These are phyloP conservation scores for Uronychia binucleata DNA, from an alignment of 73 alveolate genomes.

Conservation along the genomic window DNA sequence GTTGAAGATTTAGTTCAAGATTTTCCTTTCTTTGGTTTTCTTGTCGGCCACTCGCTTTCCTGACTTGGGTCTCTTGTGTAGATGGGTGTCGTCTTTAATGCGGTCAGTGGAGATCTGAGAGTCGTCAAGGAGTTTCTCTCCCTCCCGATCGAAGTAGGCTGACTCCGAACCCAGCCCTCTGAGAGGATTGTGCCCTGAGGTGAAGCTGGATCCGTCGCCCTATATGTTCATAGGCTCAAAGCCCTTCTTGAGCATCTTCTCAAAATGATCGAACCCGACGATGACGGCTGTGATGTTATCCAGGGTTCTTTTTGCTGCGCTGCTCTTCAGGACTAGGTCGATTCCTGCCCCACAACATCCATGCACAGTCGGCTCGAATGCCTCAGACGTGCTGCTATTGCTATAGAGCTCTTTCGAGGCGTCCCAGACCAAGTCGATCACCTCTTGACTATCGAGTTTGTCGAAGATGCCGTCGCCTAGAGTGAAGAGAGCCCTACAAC, in stretches of 20 bases:
- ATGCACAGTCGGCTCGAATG: constrained; percentile 4
- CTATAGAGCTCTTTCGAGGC: constrained; percentile 9
- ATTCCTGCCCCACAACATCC: constrained; percentile 47
- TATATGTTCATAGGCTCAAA: background rate
- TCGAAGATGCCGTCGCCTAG: constrained; percentile 93
- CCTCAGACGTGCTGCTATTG: background rate
- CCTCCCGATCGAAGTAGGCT: background rate
- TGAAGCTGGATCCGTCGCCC: background rate
- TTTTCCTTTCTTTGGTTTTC: background rate
- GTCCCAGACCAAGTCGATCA: constrained; percentile 36
- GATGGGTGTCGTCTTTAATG: background rate
- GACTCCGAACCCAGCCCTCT: background rate
- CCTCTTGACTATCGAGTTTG: constrained; percentile 53
- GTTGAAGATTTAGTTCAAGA: background rate
- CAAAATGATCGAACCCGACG: constrained; percentile 69
- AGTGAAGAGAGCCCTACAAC: constrained; percentile 48
- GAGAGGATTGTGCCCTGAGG: background rate
- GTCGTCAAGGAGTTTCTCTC: background rate
- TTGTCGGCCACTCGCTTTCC: too few relatives aligned
- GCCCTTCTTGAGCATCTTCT: background rate
- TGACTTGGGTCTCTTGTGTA: too few relatives aligned
- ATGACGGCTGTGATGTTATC: constrained; percentile 77
- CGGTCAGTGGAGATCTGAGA: background rate
- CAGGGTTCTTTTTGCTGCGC: constrained; percentile 50
- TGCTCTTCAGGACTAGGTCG: constrained; percentile 35